Evolutionary conservation across 2,329 filamentous ascomycete genomes (phyloP), one percentile per base, ranked within the genome.

Genomic region (Botryotinia calthae): DNA sequence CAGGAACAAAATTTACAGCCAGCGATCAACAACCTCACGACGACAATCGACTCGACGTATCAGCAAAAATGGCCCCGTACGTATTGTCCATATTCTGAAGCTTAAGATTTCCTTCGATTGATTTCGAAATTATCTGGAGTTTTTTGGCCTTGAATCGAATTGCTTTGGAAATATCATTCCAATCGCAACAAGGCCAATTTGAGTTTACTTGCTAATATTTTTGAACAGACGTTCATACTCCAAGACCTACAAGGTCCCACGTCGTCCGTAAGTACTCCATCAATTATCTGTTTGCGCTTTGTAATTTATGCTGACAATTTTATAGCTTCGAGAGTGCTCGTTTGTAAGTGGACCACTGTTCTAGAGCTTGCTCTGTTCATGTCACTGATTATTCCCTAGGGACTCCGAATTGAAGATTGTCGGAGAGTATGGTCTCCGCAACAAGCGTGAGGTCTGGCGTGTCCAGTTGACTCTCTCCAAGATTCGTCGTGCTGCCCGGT

Each of bases 361-460:
- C 89, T 89, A 85, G 92, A 97, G 95, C 95, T 93, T 95, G 94
- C 94, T 97, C 93, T 93, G 90, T 91, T 95, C 88, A 98, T 85
- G 95, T 97, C 95, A 93, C 92, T 92, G 90, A 93, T 88, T 82
- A 82, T 84, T 80, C 82, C 79, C 84, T 88, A 98, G 96, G 89
- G 96, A 99, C 89, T 94, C 95, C 84, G 96, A 99, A 89, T 88
- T 99, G 87, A 99, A 99, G 93, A 92, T 96, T 87, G 95, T 99
- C 83, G 96, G 96, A 87, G 96, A 99, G 89, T 99, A 97, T 90
- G 96, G 96, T 88, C 94, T 99, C 83, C 93, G 95, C 88, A 99
- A 99, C 91, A 99, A 99, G 94, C 95, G 96, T 90, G 96, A 99
- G 90, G 96, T 99, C 84, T 99, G 96, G 96, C 94, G 96, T 87